Conservation (phyloP, 2,329 filamentous ascomycete species). For the Ilyonectria robusta region DNA sequence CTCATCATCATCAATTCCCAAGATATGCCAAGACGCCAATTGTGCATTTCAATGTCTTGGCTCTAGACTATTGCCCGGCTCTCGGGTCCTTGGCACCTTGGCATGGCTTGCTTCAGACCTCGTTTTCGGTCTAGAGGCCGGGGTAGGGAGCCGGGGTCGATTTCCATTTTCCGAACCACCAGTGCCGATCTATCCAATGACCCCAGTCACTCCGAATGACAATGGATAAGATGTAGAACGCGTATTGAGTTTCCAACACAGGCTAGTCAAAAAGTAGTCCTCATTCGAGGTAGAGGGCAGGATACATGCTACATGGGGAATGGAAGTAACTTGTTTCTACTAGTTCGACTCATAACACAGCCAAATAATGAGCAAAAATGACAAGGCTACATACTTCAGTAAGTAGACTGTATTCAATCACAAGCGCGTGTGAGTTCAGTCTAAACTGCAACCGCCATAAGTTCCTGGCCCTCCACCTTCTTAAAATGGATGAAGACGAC, state of each 20-base stretch:
- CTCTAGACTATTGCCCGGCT: neutral
- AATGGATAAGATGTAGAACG: neutral
- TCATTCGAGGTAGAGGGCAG: no score
- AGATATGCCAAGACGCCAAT: neutral
- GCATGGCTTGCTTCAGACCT: neutral
- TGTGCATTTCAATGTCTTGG: neutral
- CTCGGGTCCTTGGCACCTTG: neutral
- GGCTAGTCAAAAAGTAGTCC: no score
- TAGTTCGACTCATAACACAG: no score
- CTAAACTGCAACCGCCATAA: neutral
- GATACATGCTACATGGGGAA: no score
- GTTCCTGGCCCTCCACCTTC: slow-evolving; percentile 9
- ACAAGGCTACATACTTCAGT: neutral
- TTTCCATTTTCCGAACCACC: neutral
- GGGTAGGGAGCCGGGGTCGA: neutral
- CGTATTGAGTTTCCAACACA: no score
- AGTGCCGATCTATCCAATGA: slow-evolving; percentile 23
- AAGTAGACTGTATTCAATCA: neutral
- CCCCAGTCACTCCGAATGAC: neutral
- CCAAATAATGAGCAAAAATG: no score
- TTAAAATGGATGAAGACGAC: slow-evolving; percentile 17
- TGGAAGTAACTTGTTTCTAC: no score
- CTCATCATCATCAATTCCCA: neutral
- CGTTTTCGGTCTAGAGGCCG: neutral
- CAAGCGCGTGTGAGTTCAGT: neutral